phyloP scores from a whole-genome alignment of 1,284 basidiomycete species.

The Rhodotorula sp. region DNA sequence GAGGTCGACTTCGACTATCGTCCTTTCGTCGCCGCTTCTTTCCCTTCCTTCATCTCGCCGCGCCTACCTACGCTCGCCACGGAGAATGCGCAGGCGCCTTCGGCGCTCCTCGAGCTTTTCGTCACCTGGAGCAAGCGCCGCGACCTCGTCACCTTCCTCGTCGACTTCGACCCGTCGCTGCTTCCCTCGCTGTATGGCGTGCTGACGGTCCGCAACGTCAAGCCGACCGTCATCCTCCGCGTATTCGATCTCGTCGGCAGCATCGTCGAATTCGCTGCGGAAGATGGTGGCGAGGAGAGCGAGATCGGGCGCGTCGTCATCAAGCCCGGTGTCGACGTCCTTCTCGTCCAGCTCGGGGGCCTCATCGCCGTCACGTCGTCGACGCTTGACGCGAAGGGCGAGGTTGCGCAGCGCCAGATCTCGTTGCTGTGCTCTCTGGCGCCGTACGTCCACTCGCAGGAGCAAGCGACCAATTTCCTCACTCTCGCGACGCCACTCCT shows the following conservation, averaged over 20 bases:
- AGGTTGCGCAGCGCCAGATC: constrained; percentile 80
- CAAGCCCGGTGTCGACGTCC: constrained; percentile 70
- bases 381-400: constrained; percentile 60
- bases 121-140: constrained; percentile 70
- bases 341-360: constrained; percentile 72
- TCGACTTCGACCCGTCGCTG: constrained; percentile 67
- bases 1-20: constrained; percentile 69
- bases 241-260: constrained; percentile 86
- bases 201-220: constrained; percentile 78
- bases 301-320: constrained; percentile 63
- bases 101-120: constrained; percentile 84
- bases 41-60: constrained; percentile 75
- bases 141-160: constrained; percentile 65
- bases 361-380: constrained; percentile 66
- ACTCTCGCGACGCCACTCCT: constrained; percentile 77
- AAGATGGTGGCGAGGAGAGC: constrained; percentile 51
- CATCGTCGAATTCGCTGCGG: constrained; percentile 61
- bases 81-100: constrained; percentile 92
- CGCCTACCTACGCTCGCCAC: constrained; percentile 71
- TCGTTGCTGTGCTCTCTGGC: constrained; percentile 77
- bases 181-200: constrained; percentile 80
- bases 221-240: constrained; percentile 74
- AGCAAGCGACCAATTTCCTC: constrained; percentile 74
- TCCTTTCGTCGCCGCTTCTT: constrained; percentile 69
- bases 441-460: constrained; percentile 67